Conservation (phyloP, 1,284 basidiomycete species). For the Cutaneotrichosporon cutaneum region DNA sequence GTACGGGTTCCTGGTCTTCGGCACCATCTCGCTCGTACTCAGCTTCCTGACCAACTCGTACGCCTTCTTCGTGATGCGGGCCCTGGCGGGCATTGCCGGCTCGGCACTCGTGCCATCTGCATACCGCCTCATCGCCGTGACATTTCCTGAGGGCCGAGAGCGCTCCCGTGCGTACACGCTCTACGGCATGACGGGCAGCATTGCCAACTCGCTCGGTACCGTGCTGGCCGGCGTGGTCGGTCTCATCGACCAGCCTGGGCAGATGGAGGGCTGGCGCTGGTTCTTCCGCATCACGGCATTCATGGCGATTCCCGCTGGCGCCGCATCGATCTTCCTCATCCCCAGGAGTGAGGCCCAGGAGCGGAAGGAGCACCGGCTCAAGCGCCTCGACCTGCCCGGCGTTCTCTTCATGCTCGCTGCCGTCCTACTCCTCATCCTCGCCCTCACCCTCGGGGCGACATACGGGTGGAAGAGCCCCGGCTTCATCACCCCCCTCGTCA, state of each 20-base stretch:
- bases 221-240: slow-evolving; percentile 38
- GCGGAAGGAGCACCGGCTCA: neutral
- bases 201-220: slow-evolving; percentile 34
- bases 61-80: slow-evolving; percentile 43
- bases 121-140: slow-evolving; percentile 37
- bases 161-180: slow-evolving; percentile 34
- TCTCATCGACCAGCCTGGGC: slow-evolving; percentile 40
- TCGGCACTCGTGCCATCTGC: slow-evolving; percentile 37
- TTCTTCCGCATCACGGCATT: slow-evolving; percentile 49
- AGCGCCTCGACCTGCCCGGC: slow-evolving; percentile 7
- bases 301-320: slow-evolving; percentile 12
- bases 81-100: slow-evolving; percentile 38
- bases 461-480: slow-evolving; percentile 28
- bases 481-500: slow-evolving; percentile 33
- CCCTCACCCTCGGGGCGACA: slow-evolving; percentile 33
- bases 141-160: slow-evolving; percentile 29
- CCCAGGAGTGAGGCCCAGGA: slow-evolving; percentile 15
- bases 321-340: slow-evolving; percentile 20
- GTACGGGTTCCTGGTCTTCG: slow-evolving; percentile 34
- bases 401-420: slow-evolving; percentile 22
- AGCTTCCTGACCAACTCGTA: slow-evolving; percentile 42
- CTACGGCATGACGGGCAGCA: slow-evolving; percentile 40
- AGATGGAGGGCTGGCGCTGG: slow-evolving; percentile 45
- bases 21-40: slow-evolving; percentile 37
- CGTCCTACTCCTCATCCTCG: slow-evolving; percentile 31